A percentile compares a stretch with the other conserved stretches of the same genome.
Conservation (phyloP, 164 flowering plant genomes). For the Stephania cephalantha region DNA sequence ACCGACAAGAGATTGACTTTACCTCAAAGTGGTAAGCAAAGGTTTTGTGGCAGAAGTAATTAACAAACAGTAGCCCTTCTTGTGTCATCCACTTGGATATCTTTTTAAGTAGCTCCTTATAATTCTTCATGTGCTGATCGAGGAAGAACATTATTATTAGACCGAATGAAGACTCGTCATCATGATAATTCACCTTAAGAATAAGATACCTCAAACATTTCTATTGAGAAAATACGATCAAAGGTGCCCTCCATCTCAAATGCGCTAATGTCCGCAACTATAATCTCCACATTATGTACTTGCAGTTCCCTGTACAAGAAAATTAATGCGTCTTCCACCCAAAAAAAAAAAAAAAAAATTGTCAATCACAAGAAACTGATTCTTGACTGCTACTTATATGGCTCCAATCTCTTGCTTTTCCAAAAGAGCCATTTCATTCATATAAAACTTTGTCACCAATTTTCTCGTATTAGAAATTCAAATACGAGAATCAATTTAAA, state of each 20-base stretch:
- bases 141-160: not conserved
- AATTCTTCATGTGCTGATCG: constrained; percentile 92
- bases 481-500: no score
- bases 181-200: not conserved
- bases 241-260: constrained; percentile 78
- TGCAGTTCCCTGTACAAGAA: constrained; percentile 44
- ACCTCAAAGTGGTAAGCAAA: constrained; percentile 97
- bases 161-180: not conserved
- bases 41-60: constrained; percentile 84
- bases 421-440: no score
- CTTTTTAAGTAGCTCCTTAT: constrained; percentile 77
- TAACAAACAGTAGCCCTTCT: constrained; percentile 72
- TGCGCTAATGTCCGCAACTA: constrained; percentile 80
- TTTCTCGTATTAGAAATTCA: no score
- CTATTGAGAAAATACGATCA: constrained; percentile 81
- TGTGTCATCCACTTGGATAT: constrained; percentile 87
- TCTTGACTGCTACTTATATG: no score
- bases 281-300: constrained; percentile 67
- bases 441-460: no score
- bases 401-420: no score
- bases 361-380: not conserved
- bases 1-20: not conserved
- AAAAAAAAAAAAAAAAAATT: not conserved
- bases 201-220: constrained; percentile 82
- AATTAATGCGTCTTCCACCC: not conserved